A percentile compares a stretch with the other conserved stretches of the same genome.
These are phyloP conservation scores for Lignosus rhinocerotis DNA, from an alignment of 1,284 basidiomycete species.

Conservation along the genomic window DNA sequence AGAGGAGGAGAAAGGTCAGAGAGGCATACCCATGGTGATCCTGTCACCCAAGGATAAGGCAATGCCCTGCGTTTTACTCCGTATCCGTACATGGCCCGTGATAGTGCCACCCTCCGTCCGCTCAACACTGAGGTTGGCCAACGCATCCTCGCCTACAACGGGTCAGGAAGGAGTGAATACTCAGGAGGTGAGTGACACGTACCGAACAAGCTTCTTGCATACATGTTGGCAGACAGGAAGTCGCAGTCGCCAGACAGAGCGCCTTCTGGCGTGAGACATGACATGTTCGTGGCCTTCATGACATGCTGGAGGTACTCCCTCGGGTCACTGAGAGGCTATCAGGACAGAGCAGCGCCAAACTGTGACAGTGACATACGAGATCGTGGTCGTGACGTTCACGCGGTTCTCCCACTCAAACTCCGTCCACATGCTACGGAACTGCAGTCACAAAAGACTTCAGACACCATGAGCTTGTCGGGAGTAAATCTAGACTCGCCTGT, in stretches of 20 bases:
- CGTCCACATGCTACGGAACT: constrained; percentile 98
- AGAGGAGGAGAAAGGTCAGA: not conserved
- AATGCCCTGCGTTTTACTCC: constrained; percentile 95
- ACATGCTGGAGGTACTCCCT: constrained; percentile 87
- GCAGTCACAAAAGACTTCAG: constrained; percentile 14
- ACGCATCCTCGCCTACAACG: constrained; percentile 83
- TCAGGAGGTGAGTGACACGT: constrained; percentile 27
- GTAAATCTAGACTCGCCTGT: constrained; percentile 58
- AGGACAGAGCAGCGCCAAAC: constrained; percentile 7
- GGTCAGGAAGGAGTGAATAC: not conserved
- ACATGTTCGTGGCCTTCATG: constrained; percentile 94
- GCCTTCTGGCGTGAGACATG: constrained; percentile 92
- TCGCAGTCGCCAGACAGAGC: constrained; percentile 90
- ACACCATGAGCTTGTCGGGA: not conserved
- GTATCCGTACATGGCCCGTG: constrained; percentile 89
- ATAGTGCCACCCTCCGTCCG: constrained; percentile 81
- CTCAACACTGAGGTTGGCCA: constrained; percentile 96
- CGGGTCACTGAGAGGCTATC: constrained; percentile 54
- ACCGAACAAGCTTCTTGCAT: constrained; percentile 90
- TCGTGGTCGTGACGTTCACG: constrained; percentile 86
- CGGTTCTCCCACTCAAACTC: constrained; percentile 99
- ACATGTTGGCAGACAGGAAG: constrained; percentile 93
- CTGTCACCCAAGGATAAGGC: constrained; percentile 92
- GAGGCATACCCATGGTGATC: constrained; percentile 78
- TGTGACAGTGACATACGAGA: constrained; percentile 78